Conservation (phyloP, 495 filamentous ascomycete species). For the Neurospora sp. region DNA sequence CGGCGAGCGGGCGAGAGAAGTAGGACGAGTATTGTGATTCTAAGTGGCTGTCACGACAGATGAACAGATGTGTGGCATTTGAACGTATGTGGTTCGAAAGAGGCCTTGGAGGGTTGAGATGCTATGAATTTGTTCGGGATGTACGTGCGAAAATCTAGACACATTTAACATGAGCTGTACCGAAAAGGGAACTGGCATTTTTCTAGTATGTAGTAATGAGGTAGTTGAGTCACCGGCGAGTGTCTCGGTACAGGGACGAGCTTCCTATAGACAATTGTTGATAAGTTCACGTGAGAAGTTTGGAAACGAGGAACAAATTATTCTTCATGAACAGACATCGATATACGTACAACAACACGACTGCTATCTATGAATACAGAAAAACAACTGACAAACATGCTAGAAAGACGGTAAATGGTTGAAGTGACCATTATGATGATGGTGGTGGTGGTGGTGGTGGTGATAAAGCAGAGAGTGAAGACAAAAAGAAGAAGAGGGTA, state of each 20-base stretch:
- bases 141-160: too few relatives aligned
- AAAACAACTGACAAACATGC: background rate
- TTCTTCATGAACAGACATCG: background rate
- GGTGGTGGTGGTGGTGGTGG: too few relatives aligned
- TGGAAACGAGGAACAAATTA: too few relatives aligned
- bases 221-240: too few relatives aligned
- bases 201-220: too few relatives aligned
- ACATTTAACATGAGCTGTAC: too few relatives aligned
- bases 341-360: background rate
- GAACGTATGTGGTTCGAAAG: background rate
- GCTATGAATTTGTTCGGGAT: too few relatives aligned
- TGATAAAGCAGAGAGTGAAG: background rate
- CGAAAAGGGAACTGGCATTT: too few relatives aligned
- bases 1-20: slow-evolving; percentile 8
- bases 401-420: background rate
- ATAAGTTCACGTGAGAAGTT: too few relatives aligned
- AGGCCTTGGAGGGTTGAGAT: background rate
- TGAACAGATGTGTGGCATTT: background rate
- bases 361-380: background rate
- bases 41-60: background rate
- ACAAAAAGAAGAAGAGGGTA: background rate
- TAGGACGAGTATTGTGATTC: background rate
- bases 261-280: too few relatives aligned
- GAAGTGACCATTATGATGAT: background rate
- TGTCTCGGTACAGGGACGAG: too few relatives aligned